Base-by-base conservation (phyloP, 1,284 basidiomycete genomes). In the Termitomyces sp. region DNA sequence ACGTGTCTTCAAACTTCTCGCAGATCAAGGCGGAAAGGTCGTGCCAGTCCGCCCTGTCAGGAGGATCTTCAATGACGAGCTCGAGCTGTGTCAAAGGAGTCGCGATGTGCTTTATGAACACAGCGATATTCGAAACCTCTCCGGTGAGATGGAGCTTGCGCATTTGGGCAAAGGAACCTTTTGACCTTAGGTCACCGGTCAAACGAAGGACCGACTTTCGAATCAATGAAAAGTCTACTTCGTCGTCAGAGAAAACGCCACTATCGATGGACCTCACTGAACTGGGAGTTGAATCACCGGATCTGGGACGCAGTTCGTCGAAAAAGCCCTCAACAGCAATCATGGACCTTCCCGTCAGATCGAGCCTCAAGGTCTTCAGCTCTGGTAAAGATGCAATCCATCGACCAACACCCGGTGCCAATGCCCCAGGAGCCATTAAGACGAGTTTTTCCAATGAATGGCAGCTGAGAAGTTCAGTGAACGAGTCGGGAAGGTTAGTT, bases 301-400 rank as follows among this genome's bases (percentile, higher is more conserved):
- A 86, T 30, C 76, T 75, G 31, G 78, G 70, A 54, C 67, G 71
- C 59, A 88, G 71, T 49, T 86, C 81, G 62, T 84, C 81, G 64
- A 90, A 89, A 68, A 90, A 90, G 13, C 83, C 83, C 66, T 88
- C 84, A 16, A 88, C 82, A 0, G 83, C 81, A 24, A 79, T 80
- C 48, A 76, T 70, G 8, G 82, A 79, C 49, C 83, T 74, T 50
- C 82, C 83, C 0, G 85, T 81, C 30, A 90, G 73, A 64, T 90
- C 87, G 43, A 90, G 72, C 58, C 84, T 80, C 50, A 90, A 70
- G 48, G 73, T 76, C 60, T 76, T 80, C 57, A 90, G 73, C 40
- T 72, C 64, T 18, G 81, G 79, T 6, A 89, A 70, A 28, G 75
- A 75, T 14, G 84, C 77, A 14, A 78, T 69, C 86, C 86, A 89